Percentiles rank a stretch among this genome's conserved stretches.
Evolutionary conservation across 441 rosid genomes (phyloP).

Genomic region (Capsella rubella): DNA sequence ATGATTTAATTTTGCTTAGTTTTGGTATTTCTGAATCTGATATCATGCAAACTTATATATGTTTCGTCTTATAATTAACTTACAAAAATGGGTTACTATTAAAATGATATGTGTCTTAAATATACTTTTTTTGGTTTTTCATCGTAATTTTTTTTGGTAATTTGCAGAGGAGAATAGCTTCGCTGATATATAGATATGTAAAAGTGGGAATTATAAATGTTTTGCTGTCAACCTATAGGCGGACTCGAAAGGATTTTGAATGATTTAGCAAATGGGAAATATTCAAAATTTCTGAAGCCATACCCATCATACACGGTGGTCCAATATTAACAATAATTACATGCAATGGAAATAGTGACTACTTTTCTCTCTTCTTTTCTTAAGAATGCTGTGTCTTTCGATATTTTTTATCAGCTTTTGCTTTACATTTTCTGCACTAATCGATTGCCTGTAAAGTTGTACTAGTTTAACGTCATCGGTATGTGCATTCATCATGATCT

Average conservation of each 20-base stretch:
- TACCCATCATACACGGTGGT: slow-evolving; percentile 32
- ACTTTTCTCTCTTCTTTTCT: background rate
- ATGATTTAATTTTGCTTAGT: background rate
- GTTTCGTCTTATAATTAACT: background rate
- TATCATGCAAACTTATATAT: slow-evolving; percentile 2
- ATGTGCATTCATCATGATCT: slow-evolving; percentile 41
- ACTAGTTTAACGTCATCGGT: slow-evolving; percentile 29
- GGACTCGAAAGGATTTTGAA: slow-evolving; percentile 22
- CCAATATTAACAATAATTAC: slow-evolving; percentile 38
- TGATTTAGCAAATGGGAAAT: slow-evolving; percentile 32
- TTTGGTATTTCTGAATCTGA: background rate
- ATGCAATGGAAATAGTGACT: slow-evolving; percentile 17
- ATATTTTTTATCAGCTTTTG: slow-evolving; percentile 36
- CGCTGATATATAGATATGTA: no score
- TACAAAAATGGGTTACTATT: background rate
- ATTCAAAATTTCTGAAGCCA: slow-evolving; percentile 29
- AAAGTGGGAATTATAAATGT: background rate
- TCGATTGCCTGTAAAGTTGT: slow-evolving; percentile 42
- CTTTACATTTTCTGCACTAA: slow-evolving; percentile 36
- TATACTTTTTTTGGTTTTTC: background rate
- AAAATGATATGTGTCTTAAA: background rate
- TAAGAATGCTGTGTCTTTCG: slow-evolving; percentile 18
- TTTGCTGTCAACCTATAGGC: background rate
- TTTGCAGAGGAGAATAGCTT: background rate
- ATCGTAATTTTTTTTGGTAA: background rate